These are phyloP conservation scores for Sclerotinia spermophila DNA, from an alignment of 2,329 filamentous ascomycete species.

Conservation along the genomic window DNA sequence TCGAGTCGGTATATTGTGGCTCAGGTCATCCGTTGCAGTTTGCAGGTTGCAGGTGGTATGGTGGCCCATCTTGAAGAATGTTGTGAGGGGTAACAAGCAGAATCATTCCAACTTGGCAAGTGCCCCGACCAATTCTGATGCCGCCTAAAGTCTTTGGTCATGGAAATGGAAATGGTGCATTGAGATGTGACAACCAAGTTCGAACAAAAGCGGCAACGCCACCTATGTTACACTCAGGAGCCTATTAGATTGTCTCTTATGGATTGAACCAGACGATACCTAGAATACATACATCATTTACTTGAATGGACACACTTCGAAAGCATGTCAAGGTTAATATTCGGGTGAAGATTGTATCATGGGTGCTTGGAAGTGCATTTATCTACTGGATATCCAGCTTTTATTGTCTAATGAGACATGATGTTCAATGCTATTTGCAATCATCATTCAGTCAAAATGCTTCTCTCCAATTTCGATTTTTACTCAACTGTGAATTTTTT, in stretches of 20 bases:
- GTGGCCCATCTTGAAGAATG: background rate
- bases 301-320: background rate
- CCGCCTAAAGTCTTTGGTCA: background rate
- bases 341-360: background rate
- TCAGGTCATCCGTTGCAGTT: background rate
- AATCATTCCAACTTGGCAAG: background rate
- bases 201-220: background rate
- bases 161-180: accelerated
- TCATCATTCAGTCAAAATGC: background rate
- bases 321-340: background rate
- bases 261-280: background rate
- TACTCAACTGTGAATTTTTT: background rate
- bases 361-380: background rate
- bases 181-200: background rate
- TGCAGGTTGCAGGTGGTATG: background rate
- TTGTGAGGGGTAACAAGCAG: background rate
- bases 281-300: background rate
- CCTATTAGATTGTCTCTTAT: background rate
- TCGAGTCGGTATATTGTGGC: accelerated
- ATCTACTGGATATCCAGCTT: background rate
- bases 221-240: background rate
- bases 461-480: background rate
- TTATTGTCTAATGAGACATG: background rate
- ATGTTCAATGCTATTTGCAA: background rate
- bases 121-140: background rate